Evolutionary conservation across 108 stramenopile species (phyloP).

Genomic region (Asterionellopsis glacialis): DNA sequence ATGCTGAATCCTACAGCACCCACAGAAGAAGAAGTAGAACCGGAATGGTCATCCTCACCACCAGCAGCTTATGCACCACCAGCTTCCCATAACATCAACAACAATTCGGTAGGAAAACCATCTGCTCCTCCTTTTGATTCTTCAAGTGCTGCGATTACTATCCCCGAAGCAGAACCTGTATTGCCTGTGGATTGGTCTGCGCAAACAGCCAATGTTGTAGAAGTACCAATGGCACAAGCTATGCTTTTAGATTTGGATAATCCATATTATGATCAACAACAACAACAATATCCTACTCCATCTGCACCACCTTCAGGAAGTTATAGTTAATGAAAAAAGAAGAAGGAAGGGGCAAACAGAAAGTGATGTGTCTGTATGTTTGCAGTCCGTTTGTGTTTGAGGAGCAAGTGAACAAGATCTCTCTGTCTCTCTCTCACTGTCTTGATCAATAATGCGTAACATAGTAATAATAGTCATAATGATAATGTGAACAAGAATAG

Average conservation of each 20-base stretch:
- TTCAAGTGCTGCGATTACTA: neutral
- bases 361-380: too few relatives aligned
- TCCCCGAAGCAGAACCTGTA: neutral
- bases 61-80: neutral
- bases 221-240: constrained; percentile 9
- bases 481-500: too few relatives aligned
- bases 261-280: too few relatives aligned
- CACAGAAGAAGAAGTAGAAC: neutral
- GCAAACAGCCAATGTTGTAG: constrained; percentile 1
- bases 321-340: too few relatives aligned
- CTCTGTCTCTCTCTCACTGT: too few relatives aligned
- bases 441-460: too few relatives aligned
- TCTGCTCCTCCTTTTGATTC: neutral
- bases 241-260: constrained; percentile 4
- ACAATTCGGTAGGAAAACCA: too few relatives aligned
- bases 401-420: too few relatives aligned
- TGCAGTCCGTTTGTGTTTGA: too few relatives aligned
- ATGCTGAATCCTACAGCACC: constrained; percentile 5
- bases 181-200: constrained; percentile 16
- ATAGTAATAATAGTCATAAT: too few relatives aligned
- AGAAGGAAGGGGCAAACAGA: too few relatives aligned
- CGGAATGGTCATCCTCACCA: neutral
- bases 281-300: too few relatives aligned
- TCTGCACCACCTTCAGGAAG: constrained; percentile 2
- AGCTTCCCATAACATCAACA: neutral